Percentiles rank a stretch among this genome's conserved stretches.
Evolutionary conservation across 495 filamentous ascomycete genomes (phyloP).

Genomic region (Penicillium odoratum): DNA sequence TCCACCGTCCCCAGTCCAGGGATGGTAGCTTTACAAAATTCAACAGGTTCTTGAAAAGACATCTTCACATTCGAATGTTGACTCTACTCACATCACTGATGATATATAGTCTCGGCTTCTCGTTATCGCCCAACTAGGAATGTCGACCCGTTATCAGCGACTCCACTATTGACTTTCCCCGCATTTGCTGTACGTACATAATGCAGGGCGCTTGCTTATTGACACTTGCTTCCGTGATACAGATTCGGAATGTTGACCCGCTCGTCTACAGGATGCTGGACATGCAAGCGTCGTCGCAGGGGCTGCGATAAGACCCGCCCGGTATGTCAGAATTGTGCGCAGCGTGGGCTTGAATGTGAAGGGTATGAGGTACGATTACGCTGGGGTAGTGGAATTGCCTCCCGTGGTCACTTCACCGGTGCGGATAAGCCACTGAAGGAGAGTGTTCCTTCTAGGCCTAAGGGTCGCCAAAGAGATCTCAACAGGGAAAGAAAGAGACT

Average conservation of each 20-base stretch:
- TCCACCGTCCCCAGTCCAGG: slow-evolving; percentile 9
- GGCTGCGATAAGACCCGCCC: slow-evolving; percentile 35
- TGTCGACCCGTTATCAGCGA: slow-evolving; percentile 22
- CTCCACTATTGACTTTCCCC: slow-evolving; percentile 14
- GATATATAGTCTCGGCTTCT: background rate
- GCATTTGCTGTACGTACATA: slow-evolving; percentile 13
- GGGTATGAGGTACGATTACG: slow-evolving; percentile 39
- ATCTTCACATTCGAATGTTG: background rate
- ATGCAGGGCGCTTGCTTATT: background rate
- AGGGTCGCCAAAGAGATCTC: slow-evolving; percentile 33
- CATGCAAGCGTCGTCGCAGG: slow-evolving; percentile 36
- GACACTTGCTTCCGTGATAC: background rate
- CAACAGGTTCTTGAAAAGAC: slow-evolving; percentile 10
- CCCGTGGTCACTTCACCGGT: slow-evolving; percentile 36
- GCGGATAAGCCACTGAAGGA: slow-evolving; percentile 34
- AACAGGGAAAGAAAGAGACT: slow-evolving; percentile 22
- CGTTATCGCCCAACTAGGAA: slow-evolving; percentile 16
- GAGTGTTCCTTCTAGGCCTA: slow-evolving; percentile 23
- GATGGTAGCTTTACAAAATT: slow-evolving; percentile 5
- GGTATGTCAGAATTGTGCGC: slow-evolving; percentile 26
- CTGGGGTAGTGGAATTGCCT: slow-evolving; percentile 40
- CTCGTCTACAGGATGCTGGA: slow-evolving; percentile 39
- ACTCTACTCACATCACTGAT: background rate
- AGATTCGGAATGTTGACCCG: slow-evolving; percentile 38
- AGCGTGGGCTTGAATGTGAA: slow-evolving; percentile 32